Base-by-base conservation (phyloP, 2,329 filamentous ascomycete species). In the Neonectria hederae region DNA sequence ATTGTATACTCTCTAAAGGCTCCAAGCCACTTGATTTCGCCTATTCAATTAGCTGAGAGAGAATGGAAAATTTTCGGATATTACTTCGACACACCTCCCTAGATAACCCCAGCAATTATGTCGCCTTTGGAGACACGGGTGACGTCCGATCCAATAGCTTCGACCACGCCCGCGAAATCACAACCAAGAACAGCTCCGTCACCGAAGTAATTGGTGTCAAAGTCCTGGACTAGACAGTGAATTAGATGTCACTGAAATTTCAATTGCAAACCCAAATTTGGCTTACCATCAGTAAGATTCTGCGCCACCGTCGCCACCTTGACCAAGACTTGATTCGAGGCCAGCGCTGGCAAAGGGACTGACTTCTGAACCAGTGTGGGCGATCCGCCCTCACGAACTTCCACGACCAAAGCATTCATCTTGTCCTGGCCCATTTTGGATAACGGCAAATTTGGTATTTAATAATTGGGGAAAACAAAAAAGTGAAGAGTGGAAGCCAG, bases 1-100 rank as follows among this genome's bases (percentile, higher is more conserved):
- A 83, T 42, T 0, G 75, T 74, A 45, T 82, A 81, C 61, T 81
- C 69, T 49, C 76, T 76, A 62, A 79, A 82, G 1, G 73, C 80
- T 1, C 81, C 81, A 1, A 80, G 58, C 0, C 77, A 76, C 58
- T 72, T 72, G 14, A 59, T 59, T 26, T 73, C 67, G 9, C 70
- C 72, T 72, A n/a, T 55, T 53, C 7, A 48, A 24, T 69, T 14
- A 62, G 59, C 11, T 13, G 51, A 19, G 3, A 17, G 28, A 32
- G 14, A 19, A 11, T 22, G 3, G 14, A 5, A 10, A 13, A 13
- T 2, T 4, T 24, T 7, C 8, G 4, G 4, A 1, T 5, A 13
- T 11, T 11, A 4, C 11, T 22, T 28, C 17, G 71, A 67, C 65
- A 48, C 54, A 75, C 75, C 75, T 57, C 74, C 75, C 74, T 72